A percentile compares a stretch with the other conserved stretches of the same genome.
Evolutionary conservation across 202 grass and related monocot genomes (phyloP).

Genomic region (Cymbopogon flexuosus): DNA sequence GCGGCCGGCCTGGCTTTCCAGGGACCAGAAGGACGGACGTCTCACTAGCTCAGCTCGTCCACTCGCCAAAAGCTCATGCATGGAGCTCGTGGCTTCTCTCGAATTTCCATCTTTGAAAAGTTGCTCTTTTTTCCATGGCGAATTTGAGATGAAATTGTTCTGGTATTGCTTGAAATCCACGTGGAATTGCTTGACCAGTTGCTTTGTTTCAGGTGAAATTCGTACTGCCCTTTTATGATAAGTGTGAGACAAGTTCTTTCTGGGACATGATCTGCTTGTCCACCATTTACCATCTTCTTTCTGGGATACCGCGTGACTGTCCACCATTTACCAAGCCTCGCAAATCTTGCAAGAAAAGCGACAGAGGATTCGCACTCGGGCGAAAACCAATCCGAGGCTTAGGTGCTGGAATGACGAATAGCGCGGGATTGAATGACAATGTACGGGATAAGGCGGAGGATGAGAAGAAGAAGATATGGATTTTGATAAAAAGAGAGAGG

Average conservation of each 20-base stretch:
- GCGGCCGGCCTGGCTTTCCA: slow-evolving; percentile 30
- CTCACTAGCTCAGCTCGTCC: slow-evolving; percentile 2
- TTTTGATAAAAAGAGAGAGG: slow-evolving; percentile 4
- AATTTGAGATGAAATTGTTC: neutral
- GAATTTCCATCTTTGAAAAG: neutral
- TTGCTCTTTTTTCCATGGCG: neutral
- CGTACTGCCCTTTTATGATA: neutral
- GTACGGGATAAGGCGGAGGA: slow-evolving; percentile 7
- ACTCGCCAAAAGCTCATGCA: neutral
- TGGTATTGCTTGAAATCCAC: neutral
- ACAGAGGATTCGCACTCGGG: neutral
- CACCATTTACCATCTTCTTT: neutral
- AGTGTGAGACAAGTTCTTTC: neutral
- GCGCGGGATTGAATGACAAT: neutral
- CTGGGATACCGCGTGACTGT: slow-evolving; percentile 6
- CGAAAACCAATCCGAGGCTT: neutral
- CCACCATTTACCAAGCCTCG: neutral
- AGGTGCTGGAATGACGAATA: neutral
- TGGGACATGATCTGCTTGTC: neutral
- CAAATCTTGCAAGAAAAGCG: slow-evolving; percentile 24
- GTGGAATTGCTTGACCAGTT: neutral
- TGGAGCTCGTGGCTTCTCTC: slow-evolving; percentile 3
- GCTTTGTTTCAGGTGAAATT: neutral
- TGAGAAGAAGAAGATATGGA: slow-evolving; percentile 5
- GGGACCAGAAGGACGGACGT: slow-evolving; percentile 28